A percentile compares a stretch with the other conserved stretches of the same genome.
Conservation (phyloP, 257 asterid genomes). For the Solanum sejunctum region DNA sequence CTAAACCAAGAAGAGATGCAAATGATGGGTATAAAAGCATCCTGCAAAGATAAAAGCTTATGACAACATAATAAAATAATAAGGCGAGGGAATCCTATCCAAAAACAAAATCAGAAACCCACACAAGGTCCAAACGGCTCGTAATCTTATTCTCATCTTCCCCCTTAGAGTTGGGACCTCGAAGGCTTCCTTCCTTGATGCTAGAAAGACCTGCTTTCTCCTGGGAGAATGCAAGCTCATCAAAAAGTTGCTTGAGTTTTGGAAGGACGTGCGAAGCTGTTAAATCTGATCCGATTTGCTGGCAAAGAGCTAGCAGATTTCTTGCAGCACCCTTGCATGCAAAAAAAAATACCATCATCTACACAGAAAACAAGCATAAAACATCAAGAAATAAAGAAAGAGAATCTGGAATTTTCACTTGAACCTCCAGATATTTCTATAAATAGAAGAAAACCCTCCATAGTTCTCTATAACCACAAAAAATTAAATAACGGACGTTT, state of each 20-base stretch:
- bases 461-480: neutral
- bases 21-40: conserved; percentile 73
- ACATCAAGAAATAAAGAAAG: neutral
- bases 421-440: neutral
- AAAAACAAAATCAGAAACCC: conserved; percentile 19
- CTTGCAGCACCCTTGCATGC: conserved; percentile 63
- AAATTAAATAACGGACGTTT: neutral
- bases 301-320: conserved; percentile 69
- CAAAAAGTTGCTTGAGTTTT: conserved; percentile 62
- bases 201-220: conserved; percentile 26
- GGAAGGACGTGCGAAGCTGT: conserved; percentile 78
- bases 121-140: conserved; percentile 77
- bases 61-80: neutral
- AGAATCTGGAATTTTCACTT: neutral
- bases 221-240: conserved; percentile 81
- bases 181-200: conserved; percentile 22
- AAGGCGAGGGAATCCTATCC: neutral
- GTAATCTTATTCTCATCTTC: conserved; percentile 37
- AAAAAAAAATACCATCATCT: conserved; percentile 8
- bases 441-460: neutral
- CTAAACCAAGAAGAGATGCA: conserved; percentile 90
- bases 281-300: conserved; percentile 80
- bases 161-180: conserved; percentile 22
- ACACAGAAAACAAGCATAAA: conserved; percentile 1
- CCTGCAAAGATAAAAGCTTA: conserved; percentile 33